A percentile compares a stretch with the other conserved stretches of the same genome.
Evolutionary conservation across 2,329 filamentous ascomycete genomes (phyloP).

Genomic region (Ceratocystis colombiana): DNA sequence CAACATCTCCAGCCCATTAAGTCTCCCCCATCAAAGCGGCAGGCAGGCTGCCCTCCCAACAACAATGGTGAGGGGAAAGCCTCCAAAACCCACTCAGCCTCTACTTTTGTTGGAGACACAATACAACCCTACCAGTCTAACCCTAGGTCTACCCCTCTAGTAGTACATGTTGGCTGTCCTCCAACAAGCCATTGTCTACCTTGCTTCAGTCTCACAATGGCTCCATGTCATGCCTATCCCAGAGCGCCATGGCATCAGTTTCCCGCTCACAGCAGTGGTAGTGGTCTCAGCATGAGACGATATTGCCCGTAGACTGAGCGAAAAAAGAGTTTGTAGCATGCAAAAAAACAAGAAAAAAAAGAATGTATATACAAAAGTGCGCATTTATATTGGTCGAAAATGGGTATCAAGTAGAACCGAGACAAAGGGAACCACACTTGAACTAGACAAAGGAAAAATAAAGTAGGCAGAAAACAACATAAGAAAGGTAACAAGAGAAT

Average conservation of each 20-base stretch:
- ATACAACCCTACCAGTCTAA: neutral
- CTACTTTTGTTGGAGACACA: neutral
- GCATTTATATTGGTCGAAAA: constrained; percentile 11
- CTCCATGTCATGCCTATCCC: neutral
- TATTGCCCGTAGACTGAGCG: too few relatives aligned
- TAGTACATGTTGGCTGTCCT: neutral
- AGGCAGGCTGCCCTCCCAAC: too few relatives aligned
- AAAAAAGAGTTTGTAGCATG: too few relatives aligned
- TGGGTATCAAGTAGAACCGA: constrained; percentile 8
- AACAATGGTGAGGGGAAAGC: too few relatives aligned
- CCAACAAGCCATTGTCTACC: neutral
- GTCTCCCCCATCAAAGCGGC: too few relatives aligned
- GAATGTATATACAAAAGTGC: too few relatives aligned
- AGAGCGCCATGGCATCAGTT: neutral
- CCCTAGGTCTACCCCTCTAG: neutral
- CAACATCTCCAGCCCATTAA: too few relatives aligned
- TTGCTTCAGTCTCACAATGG: neutral
- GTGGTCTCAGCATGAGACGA: neutral
- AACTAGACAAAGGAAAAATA: constrained; percentile 3
- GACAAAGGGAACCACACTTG: neutral
- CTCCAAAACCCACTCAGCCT: neutral
- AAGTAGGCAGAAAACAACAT: constrained; percentile 5
- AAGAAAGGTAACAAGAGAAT: constrained; percentile 1
- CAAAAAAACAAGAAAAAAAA: too few relatives aligned
- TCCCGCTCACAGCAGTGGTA: neutral